Evolutionary conservation across 2,329 filamentous ascomycete species (phyloP), one percentile per base, ranked within the genome.

Genomic region (Verticillium isaacii): DNA sequence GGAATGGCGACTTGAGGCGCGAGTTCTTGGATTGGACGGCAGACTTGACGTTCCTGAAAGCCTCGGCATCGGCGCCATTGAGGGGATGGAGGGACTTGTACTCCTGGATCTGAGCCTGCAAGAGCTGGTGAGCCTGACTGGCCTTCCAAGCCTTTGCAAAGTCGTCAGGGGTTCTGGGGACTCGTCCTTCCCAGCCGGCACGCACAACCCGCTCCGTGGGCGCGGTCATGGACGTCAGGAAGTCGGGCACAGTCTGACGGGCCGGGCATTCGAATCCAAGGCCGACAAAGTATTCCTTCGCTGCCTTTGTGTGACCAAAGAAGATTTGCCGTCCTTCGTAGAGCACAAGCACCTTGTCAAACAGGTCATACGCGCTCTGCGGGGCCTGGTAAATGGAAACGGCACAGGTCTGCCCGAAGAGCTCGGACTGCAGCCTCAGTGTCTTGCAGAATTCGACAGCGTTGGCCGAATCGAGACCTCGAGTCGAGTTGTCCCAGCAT

Each of bases 201-300:
- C 82, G 82, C 29, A 86, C 77, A 39, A 84, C 65, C 62, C 85
- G 84, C 73, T 88, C 85, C 9, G 75, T 66, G 1, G 85, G 75
- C 57, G 82, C 83, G 2, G 88, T 90, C 75, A 91, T 88, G 23
- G 87, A 89, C 1, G 88, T 91, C 57, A 91, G 74, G 77, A 91
- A 91, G 70, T 92, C 89, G 23, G 88, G 86, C 0, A 85, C 89
- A 0, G 88, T 91, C 75, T 86, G 85, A 15, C 88, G 85, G 2
- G 85, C 74, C 2, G 88, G 87, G 69, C 87, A 88, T 39, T 87
- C 81, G 68, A 89, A 91, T 5, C 89, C 89, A 1, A 91, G 79
- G 66, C 85, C 78, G 66, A 87, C 72, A 65, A 91, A 91, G 73
- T 90, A 91, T 62, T 84, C 77, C 66, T 79, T 85, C 0, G 89